phyloP scores from a whole-genome alignment of 441 rosid genomes.

The Syzygium malaccense region DNA sequence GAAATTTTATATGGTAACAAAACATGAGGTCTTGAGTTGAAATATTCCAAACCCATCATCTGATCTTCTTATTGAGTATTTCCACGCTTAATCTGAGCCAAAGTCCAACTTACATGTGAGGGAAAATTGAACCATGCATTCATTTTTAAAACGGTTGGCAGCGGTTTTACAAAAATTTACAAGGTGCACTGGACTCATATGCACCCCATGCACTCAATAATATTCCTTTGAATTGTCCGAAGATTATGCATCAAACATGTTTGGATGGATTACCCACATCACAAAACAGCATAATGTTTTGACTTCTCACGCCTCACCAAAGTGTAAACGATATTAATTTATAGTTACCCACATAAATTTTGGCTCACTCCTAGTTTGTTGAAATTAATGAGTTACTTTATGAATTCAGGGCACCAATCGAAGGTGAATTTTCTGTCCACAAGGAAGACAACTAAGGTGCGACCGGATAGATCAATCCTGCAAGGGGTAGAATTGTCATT shows the following conservation, averaged over 20 bases:
- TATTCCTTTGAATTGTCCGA: not conserved
- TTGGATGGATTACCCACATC: not conserved
- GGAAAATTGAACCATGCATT: not conserved
- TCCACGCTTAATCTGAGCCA: fast-evolving
- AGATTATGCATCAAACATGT: not conserved
- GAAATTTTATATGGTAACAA: not conserved
- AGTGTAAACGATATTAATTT: not conserved
- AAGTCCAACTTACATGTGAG: not conserved
- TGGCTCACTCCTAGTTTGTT: not conserved
- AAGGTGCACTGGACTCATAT: not conserved
- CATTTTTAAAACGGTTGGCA: not conserved
- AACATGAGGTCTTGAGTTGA: fast-evolving
- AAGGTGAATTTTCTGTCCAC: not conserved
- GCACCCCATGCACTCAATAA: not conserved
- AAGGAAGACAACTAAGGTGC: not conserved
- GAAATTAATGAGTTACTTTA: not conserved
- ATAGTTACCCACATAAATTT: not conserved
- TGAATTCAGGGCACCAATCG: not conserved
- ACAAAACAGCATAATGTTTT: not conserved
- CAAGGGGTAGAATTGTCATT: not conserved
- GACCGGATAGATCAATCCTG: not conserved
- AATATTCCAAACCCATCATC: not conserved
- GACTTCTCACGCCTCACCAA: not conserved
- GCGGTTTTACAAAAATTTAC: not conserved
- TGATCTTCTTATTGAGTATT: not conserved